phyloP scores from a whole-genome alignment of 2,329 filamentous ascomycete genomes.

The Fusarium subglutinans region DNA sequence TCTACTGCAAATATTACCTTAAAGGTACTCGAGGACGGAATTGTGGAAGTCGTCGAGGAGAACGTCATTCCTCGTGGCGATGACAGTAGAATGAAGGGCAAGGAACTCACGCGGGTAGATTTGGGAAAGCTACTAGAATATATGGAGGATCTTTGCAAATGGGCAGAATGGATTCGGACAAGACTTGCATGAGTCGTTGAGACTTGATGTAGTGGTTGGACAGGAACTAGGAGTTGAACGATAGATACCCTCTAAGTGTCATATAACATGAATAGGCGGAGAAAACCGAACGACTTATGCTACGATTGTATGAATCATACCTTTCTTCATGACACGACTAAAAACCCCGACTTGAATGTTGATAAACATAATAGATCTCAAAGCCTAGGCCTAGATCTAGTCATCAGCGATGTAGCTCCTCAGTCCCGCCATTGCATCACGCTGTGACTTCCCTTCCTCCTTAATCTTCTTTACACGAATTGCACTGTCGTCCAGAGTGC shows the following conservation, averaged over 20 bases:
- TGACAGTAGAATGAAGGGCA: slow-evolving; percentile 46
- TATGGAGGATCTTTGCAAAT: slow-evolving; percentile 62
- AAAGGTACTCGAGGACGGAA: slow-evolving; percentile 68
- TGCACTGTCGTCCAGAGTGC: slow-evolving; percentile 27
- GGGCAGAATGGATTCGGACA: slow-evolving; percentile 63
- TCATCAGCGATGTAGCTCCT: slow-evolving; percentile 7
- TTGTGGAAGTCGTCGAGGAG: slow-evolving; percentile 66
- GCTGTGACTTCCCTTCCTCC: slow-evolving; percentile 47
- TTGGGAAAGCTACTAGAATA: slow-evolving; percentile 58
- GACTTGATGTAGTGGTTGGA: not conserved
- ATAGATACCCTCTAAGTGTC: slow-evolving; percentile 42
- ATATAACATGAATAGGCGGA: not conserved
- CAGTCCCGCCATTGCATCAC: slow-evolving; percentile 40
- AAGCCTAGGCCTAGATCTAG: not conserved
- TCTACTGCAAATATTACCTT: slow-evolving; percentile 64
- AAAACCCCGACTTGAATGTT: not conserved
- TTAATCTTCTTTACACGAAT: slow-evolving; percentile 46
- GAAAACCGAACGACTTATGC: not conserved
- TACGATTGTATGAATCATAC: not conserved
- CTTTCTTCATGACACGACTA: not conserved
- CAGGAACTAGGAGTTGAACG: slow-evolving; percentile 29
- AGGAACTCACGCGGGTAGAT: slow-evolving; percentile 51
- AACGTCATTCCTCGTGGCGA: slow-evolving; percentile 52
- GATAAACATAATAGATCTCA: not conserved
- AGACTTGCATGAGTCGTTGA: slow-evolving; percentile 41